Conservation (phyloP, 1,139 yeast genomes). For the Candida labiduridarum region DNA sequence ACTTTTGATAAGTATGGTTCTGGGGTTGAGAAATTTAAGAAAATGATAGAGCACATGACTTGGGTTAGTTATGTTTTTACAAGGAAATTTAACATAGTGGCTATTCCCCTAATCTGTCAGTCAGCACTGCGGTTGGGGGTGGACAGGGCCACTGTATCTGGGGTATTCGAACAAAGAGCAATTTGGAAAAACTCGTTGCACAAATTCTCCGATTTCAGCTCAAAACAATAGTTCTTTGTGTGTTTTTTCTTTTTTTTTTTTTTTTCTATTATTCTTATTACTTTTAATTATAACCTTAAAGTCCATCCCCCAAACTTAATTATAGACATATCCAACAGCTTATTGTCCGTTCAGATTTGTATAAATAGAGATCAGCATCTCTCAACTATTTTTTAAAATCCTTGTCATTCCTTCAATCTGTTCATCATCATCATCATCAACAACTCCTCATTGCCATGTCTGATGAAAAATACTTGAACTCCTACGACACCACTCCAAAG, state of each 20-base stretch:
- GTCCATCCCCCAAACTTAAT: neutral
- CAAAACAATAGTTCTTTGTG: neutral
- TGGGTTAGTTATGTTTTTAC: neutral
- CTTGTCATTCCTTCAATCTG: neutral
- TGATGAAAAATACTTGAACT: neutral
- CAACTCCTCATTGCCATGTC: neutral
- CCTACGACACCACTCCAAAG: neutral
- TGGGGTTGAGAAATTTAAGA: too few relatives aligned
- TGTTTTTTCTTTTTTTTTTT: neutral
- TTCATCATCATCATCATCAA: neutral
- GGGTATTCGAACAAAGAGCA: neutral
- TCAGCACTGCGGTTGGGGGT: neutral
- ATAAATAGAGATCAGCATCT: conserved; percentile 1
- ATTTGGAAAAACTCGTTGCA: neutral
- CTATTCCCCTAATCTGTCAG: neutral
- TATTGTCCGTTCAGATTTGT: neutral
- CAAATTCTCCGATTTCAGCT: conserved; percentile 1
- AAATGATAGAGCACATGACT: neutral
- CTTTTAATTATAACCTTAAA: neutral
- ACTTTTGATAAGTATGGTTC: neutral
- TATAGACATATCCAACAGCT: neutral
- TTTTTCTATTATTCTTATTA: neutral
- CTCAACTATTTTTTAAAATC: neutral
- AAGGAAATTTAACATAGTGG: neutral
- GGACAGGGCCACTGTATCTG: neutral